Evolutionary conservation across 2,329 filamentous ascomycete genomes (phyloP).

Genomic region (Endoconidiophora laricicola): DNA sequence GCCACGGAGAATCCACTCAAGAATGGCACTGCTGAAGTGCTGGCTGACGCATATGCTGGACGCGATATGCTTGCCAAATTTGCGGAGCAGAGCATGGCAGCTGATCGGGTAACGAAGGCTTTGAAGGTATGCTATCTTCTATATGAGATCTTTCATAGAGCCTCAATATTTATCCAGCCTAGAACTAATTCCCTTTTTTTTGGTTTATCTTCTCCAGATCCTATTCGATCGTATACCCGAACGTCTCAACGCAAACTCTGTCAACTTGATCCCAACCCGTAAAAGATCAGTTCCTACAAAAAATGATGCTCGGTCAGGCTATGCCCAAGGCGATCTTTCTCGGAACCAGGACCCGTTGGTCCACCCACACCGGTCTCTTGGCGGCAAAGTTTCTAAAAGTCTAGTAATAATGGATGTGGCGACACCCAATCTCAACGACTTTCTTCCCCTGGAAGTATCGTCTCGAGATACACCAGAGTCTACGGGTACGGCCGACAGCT

Average conservation of each 20-base stretch:
- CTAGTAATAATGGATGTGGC: not conserved
- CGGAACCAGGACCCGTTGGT: conserved; percentile 20
- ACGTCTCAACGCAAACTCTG: conserved; percentile 32
- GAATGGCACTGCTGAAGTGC: conserved; percentile 56
- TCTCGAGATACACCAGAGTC: conserved; percentile 28
- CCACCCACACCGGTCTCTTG: conserved; percentile 14
- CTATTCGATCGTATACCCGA: conserved; percentile 76
- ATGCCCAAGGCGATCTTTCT: conserved; percentile 2
- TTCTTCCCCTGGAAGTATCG: conserved; percentile 29
- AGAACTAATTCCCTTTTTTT: not conserved
- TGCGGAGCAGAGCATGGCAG: conserved; percentile 71
- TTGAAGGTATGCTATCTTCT: conserved; percentile 45
- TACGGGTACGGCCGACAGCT: conserved; percentile 22
- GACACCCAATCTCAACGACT: conserved; percentile 24
- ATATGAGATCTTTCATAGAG: not conserved
- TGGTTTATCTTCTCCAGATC: conserved; percentile 28
- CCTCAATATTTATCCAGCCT: not conserved
- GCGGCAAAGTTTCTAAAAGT: not conserved
- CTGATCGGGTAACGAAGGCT: conserved; percentile 66
- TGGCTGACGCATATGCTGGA: conserved; percentile 72
- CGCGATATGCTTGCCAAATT: conserved; percentile 67
- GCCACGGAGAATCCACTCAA: conserved; percentile 67
- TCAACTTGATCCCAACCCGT: not conserved
- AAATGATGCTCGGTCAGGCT: conserved; percentile 1
- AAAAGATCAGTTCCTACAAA: conserved; percentile 5